Evolutionary conservation across 2,329 filamentous ascomycete species (phyloP).

Genomic region (Ceratocystis papillata): DNA sequence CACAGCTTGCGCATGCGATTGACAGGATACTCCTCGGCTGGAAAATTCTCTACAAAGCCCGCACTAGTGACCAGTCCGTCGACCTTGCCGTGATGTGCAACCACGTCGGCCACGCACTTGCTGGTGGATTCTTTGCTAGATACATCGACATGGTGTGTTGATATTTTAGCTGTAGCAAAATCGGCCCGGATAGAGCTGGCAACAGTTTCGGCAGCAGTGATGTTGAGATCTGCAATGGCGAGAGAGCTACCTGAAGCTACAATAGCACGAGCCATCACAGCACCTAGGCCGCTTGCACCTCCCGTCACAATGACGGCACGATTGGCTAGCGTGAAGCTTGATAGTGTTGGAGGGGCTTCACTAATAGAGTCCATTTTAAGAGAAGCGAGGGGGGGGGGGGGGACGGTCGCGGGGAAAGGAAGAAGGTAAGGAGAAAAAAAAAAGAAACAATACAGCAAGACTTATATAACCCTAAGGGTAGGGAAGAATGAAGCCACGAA

Average conservation of each 20-base stretch:
- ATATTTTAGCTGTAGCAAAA: constrained; percentile 40
- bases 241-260: constrained; percentile 80
- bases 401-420: neutral
- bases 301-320: constrained; percentile 80
- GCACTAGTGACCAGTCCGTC: constrained; percentile 93
- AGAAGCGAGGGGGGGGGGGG: too few relatives aligned
- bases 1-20: constrained; percentile 88
- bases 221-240: constrained; percentile 88
- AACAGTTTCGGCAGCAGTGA: neutral
- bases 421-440: neutral
- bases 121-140: constrained; percentile 15
- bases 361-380: neutral
- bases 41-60: constrained; percentile 91
- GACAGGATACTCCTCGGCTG: constrained; percentile 80
- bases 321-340: constrained; percentile 75
- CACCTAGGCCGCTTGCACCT: constrained; percentile 74
- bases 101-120: constrained; percentile 12
- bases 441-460: neutral
- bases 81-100: constrained; percentile 65
- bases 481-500: neutral
- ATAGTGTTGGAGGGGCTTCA: constrained; percentile 51
- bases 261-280: constrained; percentile 88
- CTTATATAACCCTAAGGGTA: too few relatives aligned
- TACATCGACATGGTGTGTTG: constrained; percentile 59
- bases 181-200: neutral